Percentiles rank a stretch among this genome's conserved stretches.
Conservation (phyloP, 352 stramenopile species). For the Pythium brachiatum region DNA sequence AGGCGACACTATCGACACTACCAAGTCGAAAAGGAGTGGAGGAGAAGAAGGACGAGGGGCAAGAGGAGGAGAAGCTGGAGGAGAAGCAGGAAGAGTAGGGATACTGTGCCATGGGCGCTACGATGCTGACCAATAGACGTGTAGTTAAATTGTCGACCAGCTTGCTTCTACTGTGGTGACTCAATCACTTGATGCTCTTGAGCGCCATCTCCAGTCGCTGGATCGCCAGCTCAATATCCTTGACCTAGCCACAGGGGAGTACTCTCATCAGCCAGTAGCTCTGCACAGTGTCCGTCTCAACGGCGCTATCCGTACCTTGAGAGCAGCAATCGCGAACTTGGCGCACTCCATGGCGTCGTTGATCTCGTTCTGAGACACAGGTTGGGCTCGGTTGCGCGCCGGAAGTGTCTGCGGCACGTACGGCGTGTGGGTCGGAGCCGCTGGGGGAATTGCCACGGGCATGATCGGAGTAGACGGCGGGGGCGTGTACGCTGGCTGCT, state of each 20-base stretch:
- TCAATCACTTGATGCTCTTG: slow-evolving; percentile 50
- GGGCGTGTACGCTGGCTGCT: slow-evolving; percentile 11
- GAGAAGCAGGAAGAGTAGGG: not conserved
- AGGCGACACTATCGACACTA: slow-evolving; percentile 64
- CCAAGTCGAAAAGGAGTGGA: slow-evolving; percentile 68
- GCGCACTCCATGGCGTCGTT: slow-evolving; percentile 82
- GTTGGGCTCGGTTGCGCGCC: slow-evolving; percentile 30
- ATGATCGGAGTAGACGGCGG: not conserved
- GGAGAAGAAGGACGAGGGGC: slow-evolving; percentile 32
- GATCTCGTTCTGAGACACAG: slow-evolving; percentile 64
- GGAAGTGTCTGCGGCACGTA: slow-evolving; percentile 20
- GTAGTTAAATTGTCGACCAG: not conserved
- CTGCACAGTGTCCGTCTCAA: not conserved
- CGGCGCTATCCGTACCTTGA: slow-evolving; percentile 48
- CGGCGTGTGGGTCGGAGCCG: slow-evolving; percentile 13
- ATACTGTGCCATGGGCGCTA: not conserved
- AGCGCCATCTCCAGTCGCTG: slow-evolving; percentile 79
- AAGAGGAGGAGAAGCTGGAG: not conserved
- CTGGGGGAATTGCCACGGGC: slow-evolving; percentile 7
- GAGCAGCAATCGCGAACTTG: slow-evolving; percentile 77
- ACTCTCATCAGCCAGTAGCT: not conserved
- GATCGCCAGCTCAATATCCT: slow-evolving; percentile 76
- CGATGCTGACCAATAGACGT: slow-evolving; percentile 7
- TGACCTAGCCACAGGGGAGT: slow-evolving; percentile 64
- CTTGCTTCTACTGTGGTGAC: not conserved